A percentile compares a stretch with the other conserved stretches of the same genome.
These are phyloP conservation scores for Fusarium globosum DNA, from an alignment of 2,329 filamentous ascomycete genomes.

Conservation along the genomic window DNA sequence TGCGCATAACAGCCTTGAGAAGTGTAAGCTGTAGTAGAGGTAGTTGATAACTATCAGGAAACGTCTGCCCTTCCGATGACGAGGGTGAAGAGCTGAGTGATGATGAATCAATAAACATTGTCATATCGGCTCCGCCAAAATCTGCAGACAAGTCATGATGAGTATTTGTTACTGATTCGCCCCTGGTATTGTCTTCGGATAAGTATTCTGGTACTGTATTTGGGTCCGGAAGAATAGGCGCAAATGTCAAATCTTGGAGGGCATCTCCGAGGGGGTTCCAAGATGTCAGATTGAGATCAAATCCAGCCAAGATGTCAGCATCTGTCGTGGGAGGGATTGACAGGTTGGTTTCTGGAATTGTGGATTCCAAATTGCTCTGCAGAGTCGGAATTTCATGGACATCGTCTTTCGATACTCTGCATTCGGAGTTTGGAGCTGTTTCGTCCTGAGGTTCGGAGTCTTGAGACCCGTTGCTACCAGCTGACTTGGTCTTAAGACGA, in stretches of 20 bases:
- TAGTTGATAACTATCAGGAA: slow-evolving; percentile 61
- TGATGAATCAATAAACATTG: slow-evolving; percentile 35
- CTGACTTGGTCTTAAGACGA: slow-evolving; percentile 41
- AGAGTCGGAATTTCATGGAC: slow-evolving; percentile 3
- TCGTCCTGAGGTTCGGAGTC: not conserved
- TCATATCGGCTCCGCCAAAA: slow-evolving; percentile 13
- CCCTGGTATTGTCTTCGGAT: slow-evolving; percentile 9
- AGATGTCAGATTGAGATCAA: slow-evolving; percentile 38
- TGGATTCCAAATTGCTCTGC: not conserved
- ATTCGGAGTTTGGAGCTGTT: not conserved
- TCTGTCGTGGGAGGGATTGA: slow-evolving; percentile 10
- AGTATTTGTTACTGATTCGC: not conserved
- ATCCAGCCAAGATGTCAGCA: slow-evolving; percentile 29
- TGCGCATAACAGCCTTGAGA: slow-evolving; percentile 58
- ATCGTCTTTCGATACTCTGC: slow-evolving; percentile 12
- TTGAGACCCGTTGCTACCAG: slow-evolving; percentile 3
- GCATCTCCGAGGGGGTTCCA: slow-evolving; percentile 41
- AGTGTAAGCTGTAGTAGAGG: slow-evolving; percentile 61
- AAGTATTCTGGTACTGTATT: slow-evolving; percentile 16
- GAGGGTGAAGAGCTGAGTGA: slow-evolving; percentile 34
- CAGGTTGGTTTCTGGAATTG: not conserved
- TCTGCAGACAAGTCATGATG: not conserved
- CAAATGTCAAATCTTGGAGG: slow-evolving; percentile 29
- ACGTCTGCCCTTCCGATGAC: slow-evolving; percentile 40
- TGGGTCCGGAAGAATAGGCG: slow-evolving; percentile 31